Base-by-base conservation (phyloP, 495 filamentous ascomycete genomes). In the Neurospora sp. region DNA sequence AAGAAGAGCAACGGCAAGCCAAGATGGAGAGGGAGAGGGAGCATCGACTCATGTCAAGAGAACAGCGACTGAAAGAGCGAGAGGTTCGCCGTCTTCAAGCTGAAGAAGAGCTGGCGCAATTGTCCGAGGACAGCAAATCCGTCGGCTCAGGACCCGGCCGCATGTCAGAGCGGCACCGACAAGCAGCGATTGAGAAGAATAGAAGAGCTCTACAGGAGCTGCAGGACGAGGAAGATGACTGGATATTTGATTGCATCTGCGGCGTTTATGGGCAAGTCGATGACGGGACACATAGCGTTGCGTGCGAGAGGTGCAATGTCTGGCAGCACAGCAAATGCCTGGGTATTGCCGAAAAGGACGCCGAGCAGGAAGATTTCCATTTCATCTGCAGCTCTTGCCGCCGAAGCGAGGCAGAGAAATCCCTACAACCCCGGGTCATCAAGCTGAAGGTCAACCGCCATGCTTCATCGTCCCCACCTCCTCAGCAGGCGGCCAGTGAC, bases 321-420 rank as follows among this genome's bases (percentile, higher is more conserved):
- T 99, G 96, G 96, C 95, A 98, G 79, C 96, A 98, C 77, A 95
- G 92, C 84, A 91, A 90, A 69, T 99, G 96, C 78, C 89, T 97
- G 70, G 92, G 90, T 39, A 92, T 98, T 73, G 86, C 86, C 13
- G 87, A 93, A 73, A 85, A 86, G 66, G 91, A 93, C 72, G 95
- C 93, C 7, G 93, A 97, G 71, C 85, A 89, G 66, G 92, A 94
- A 15, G 92, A 96, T 76, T 98, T 97, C 79, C 90, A 93, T 71
- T 97, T 97, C 79, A 84, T 97, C 70, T 99, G 96, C 83, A 84
- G 84, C 31, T 88, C 89, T 69, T 99, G 96, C 66, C 89, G 88
- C 48, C 90, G 88, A 72, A 77, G 73, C 15, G 80, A 85, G 76
- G 74, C 74, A 71, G 81, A 78, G 15, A 83, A 84, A 69, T 79